Evolutionary conservation across 2,329 filamentous ascomycete genomes (phyloP), one percentile per base, ranked within the genome.

Genomic region (Pseudodiploospora longispora): DNA sequence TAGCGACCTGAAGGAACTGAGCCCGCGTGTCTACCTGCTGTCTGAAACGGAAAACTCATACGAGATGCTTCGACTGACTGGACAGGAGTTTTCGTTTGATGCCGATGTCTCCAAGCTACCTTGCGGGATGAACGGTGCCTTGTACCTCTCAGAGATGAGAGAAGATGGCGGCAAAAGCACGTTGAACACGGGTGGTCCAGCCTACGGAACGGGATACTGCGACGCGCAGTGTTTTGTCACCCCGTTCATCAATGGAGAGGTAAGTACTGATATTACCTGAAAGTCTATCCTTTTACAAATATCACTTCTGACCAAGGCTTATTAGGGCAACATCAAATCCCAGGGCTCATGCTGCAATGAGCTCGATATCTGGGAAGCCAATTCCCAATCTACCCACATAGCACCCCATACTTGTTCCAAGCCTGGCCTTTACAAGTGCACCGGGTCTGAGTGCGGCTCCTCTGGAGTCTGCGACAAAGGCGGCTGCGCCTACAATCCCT

Each of bases 101-200:
- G 79, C 83, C 4, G 81, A 85, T 54, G 72, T 80, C 36, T 80
- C 78, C 28, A 71, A 75, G 51, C 67, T 84, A 30, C 76, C 77
- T 10, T 85, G 82, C 51, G 82, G 82, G 46, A 67, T 85, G 57
- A 85, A 85, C 59, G 80, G 80, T 47, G 80, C 81, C 12, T 59
- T 84, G 30, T 83, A 84, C 63, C 73, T 84, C 10, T 66, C 64
- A 19, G 66, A 70, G 58, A 71, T 71, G 68, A 70, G 76, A 8
- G 64, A 69, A 6, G 76, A 82, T 53, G 83, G 83, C 52, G 82
- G 80, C 30, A 50, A 70, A 53, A 76, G 72, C 55, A 55, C 68
- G 0, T 67, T 61, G 42, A 80, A 77, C 62, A 69, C 70, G 43
- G 78, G 72, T 28, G 80, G 80, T 46, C 76, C 80, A 3, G 65